Evolutionary conservation across 257 asterid genomes (phyloP).

Genomic region (Pogostemon cablin): DNA sequence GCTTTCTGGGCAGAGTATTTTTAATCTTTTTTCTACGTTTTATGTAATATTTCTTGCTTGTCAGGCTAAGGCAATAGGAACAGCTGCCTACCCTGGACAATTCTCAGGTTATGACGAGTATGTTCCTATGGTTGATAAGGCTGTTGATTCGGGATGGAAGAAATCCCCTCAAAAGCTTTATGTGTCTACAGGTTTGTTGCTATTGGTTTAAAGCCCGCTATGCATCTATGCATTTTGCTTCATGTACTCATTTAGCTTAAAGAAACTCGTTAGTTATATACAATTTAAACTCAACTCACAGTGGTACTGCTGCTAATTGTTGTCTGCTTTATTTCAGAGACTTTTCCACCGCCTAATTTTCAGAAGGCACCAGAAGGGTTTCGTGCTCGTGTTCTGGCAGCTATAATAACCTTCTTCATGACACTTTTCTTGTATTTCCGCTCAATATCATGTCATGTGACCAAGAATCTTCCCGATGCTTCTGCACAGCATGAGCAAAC

Average conservation of each 20-base stretch:
- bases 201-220: conserved; percentile 1
- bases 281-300: background rate
- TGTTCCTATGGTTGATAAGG: conserved; percentile 99
- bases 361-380: conserved; percentile 65
- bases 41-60: conserved; percentile 25
- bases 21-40: conserved; percentile 9
- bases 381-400: conserved; percentile 55
- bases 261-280: background rate
- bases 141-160: conserved; percentile 90
- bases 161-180: conserved; percentile 60
- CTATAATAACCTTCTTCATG: conserved; percentile 72
- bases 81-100: conserved; percentile 50
- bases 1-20: background rate
- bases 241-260: background rate
- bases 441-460: conserved; percentile 49
- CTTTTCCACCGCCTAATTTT: conserved; percentile 41
- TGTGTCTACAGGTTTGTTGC: conserved; percentile 59
- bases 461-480: conserved; percentile 58
- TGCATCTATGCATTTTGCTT: too few species aligned
- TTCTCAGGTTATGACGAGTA: conserved; percentile 88
- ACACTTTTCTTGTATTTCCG: conserved; percentile 59
- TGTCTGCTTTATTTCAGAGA: conserved; percentile 43
- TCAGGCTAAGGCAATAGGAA: conserved; percentile 84
- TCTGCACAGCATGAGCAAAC: conserved; percentile 45
- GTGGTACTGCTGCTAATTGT: background rate